Evolutionary conservation across 495 filamentous ascomycete genomes (phyloP).

Genomic region (Neurospora sp.): DNA sequence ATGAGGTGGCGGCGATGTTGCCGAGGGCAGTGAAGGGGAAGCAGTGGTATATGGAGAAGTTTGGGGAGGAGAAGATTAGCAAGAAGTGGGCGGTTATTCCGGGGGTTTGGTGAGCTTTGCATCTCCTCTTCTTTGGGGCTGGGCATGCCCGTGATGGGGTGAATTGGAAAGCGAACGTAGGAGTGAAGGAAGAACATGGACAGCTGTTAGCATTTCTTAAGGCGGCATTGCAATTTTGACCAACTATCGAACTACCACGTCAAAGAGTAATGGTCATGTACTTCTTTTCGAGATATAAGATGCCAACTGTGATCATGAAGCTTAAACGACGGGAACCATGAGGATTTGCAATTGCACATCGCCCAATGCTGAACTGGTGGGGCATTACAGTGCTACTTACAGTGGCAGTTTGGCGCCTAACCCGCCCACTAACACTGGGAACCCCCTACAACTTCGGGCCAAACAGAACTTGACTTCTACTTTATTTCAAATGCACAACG

Average conservation of each 20-base stretch:
- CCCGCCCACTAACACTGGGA: background rate
- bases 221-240: background rate
- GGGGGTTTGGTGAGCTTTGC: conserved; percentile 44
- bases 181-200: background rate
- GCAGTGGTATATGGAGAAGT: conserved; percentile 80
- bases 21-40: conserved; percentile 76
- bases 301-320: background rate
- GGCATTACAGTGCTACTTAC: background rate
- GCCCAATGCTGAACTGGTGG: background rate
- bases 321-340: background rate
- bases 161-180: background rate
- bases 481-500: background rate
- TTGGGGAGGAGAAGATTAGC: conserved; percentile 69
- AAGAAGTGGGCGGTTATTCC: conserved; percentile 76
- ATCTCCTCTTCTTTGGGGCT: background rate
- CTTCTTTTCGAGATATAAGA: background rate
- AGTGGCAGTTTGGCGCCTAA: background rate
- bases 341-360: background rate
- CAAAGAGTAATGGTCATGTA: background rate
- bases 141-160: background rate
- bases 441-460: background rate
- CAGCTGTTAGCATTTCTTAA: background rate
- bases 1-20: conserved; percentile 83
- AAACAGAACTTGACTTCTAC: background rate
- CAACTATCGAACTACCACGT: background rate